A percentile compares a stretch with the other conserved stretches of the same genome.
phyloP scores from a whole-genome alignment of 2,329 filamentous ascomycete species.

The Botrytis squamosa region DNA sequence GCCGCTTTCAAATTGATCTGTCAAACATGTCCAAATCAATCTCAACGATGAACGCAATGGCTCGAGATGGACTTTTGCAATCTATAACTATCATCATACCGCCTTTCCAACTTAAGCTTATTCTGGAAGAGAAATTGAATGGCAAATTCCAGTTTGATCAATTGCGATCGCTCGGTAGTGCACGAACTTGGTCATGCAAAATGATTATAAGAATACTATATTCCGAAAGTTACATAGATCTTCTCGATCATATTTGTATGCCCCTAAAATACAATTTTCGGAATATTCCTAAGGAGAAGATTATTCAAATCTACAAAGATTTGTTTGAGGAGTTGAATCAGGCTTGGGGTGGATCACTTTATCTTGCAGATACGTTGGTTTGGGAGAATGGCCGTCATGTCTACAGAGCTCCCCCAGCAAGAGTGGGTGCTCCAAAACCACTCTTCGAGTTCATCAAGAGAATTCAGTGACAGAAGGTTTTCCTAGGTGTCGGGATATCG shows the following conservation, averaged over 20 bases:
- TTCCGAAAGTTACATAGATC: neutral
- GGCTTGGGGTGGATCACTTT: constrained; percentile 5
- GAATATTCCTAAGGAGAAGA: neutral
- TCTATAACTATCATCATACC: neutral
- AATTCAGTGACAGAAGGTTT: neutral
- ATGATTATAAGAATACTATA: neutral
- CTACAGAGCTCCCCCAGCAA: neutral
- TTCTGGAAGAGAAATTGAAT: neutral
- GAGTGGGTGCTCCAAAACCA: neutral
- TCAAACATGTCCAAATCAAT: neutral
- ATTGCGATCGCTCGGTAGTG: neutral
- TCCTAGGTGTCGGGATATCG: neutral
- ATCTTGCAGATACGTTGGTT: neutral
- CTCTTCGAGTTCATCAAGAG: too few species aligned
- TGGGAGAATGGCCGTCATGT: neutral
- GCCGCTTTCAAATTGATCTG: fast-evolving
- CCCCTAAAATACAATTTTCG: fast-evolving
- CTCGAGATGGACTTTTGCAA: neutral
- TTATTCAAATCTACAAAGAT: neutral
- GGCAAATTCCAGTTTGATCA: neutral
- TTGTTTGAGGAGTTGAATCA: neutral
- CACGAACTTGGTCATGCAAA: neutral
- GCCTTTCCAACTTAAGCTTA: neutral
- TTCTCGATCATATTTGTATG: neutral
- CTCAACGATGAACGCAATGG: neutral